Base-by-base conservation (phyloP, 352 stramenopile species). In the Phytophthora pini region DNA sequence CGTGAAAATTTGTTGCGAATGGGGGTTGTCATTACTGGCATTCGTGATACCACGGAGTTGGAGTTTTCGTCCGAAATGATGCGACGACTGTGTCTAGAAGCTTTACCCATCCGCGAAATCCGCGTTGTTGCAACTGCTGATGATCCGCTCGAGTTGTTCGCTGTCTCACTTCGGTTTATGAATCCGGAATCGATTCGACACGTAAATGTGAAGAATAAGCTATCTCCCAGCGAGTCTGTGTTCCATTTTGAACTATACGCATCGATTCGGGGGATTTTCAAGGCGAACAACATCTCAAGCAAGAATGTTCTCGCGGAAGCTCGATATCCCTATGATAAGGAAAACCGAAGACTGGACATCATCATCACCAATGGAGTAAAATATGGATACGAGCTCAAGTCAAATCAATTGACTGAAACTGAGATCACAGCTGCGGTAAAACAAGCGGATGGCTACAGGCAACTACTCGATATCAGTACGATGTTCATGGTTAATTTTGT, bases 1-100 rank as follows among this genome's bases (percentile, higher is more conserved):
- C 12, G 5, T 32, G n/a, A 15, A 12, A 59, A 24, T 13, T 50
- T 59, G 52, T 41, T 50, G 52, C 52, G n/a, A 43, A 41, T 59
- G 39, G 39, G 38, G n/a, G n/a, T 59, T 39, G 40, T 59, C 26
- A 41, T 34, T 17, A 39, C 5, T 32, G 27, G 39, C 31, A 29
- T 20, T 55, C 47, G n/a, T 53, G 40, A 36, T 46, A 40, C 26
- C 15, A 26, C 5, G n/a, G 27, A 6, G 15, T 61, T 70, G 46
- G 48, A 38, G 34, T 59, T 70, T 51, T 61, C 58, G 36, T 70
- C 62, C 5, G 39, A 60, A 20, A 59, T 65, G 62, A 65, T 65
- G 62, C 49, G 46, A 46, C 54, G 49, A 36, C 6, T 70, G 24
- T 65, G 53, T 29, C 27, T 70, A 34, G 54, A 70, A 59, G 38